Base-by-base conservation (phyloP, 768 basidiomycete genomes). In the Lepiota brunneoincarnata region DNA sequence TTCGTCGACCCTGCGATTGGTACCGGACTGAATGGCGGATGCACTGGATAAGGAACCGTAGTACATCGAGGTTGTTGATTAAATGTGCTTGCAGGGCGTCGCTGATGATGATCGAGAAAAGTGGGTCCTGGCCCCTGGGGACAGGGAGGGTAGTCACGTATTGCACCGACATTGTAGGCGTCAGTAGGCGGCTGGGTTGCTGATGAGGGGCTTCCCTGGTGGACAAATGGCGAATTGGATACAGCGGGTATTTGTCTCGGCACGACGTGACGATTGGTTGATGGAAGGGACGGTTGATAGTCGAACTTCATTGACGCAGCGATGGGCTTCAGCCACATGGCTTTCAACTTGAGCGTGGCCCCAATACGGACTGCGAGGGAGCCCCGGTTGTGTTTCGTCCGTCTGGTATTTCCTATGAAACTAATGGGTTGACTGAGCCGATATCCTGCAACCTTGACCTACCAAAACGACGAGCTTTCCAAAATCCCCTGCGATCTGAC, bases 321-420 rank as follows among this genome's bases (percentile, higher is more conserved):
- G 78, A 51, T 80, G 70, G 4, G 88, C 86, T 59, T 93, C 89
- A 3, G 73, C 72, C 9, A 88, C 77, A 9, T 88, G 70, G 36
- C 74, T 69, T 43, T 84, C 80, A 0, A 86, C 86, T 58, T 76
- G 83, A 41, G 77, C 67, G 49, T 87, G 88, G 1, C 83, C 84
- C 39, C 75, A 74, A 64, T 95, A 98, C 56, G 86, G 75, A 11
- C 80, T 76, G 15, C 93, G 80, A 2, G 87, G 79, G 31, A 88
- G 73, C 21, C 94, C 94, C 15, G 93, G 92, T 48, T 86, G 82
- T 0, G 91, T 92, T 17, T 73, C 69, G n/a, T 89, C 86, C 56
- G n/a, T 91, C 82, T 1, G 91, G 84, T 12, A 97, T 87, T 75
- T 89, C 90, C 83, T 89, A 56, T 2, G 42, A 17, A 26, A 31